Percentiles rank a stretch among this genome's conserved stretches.
phyloP scores from a whole-genome alignment of 495 filamentous ascomycete species.

The Letharia columbiana region DNA sequence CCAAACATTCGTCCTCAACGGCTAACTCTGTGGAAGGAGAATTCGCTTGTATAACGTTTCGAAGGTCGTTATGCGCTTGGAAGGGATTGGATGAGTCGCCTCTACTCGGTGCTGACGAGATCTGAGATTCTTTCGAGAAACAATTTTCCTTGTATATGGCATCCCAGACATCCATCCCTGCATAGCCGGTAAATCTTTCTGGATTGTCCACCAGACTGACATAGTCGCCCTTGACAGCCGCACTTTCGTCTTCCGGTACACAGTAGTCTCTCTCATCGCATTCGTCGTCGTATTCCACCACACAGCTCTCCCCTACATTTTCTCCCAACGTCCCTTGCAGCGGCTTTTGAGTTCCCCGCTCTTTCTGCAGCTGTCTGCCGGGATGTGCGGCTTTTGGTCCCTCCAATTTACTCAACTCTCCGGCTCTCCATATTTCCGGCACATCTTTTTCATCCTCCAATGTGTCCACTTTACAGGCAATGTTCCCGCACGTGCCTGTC shows the following conservation, averaged over 20 bases:
- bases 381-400: conserved; percentile 88
- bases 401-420: conserved; percentile 86
- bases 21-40: conserved; percentile 48
- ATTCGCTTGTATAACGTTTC: conserved; percentile 60
- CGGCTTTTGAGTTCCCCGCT: conserved; percentile 58
- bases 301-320: conserved; percentile 85
- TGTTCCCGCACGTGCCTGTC: conserved; percentile 92
- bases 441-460: conserved; percentile 93
- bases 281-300: conserved; percentile 95
- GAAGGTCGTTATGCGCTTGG: conserved; percentile 76
- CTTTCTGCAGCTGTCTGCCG: conserved; percentile 57
- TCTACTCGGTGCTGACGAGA: conserved; percentile 28
- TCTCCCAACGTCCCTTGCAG: conserved; percentile 77
- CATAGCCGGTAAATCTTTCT: conserved; percentile 90
- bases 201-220: conserved; percentile 90
- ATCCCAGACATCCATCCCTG: conserved; percentile 85
- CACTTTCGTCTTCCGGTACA: conserved; percentile 87
- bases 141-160: conserved; percentile 97
- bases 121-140: conserved; percentile 62
- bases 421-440: conserved; percentile 79
- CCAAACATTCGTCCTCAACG: conserved; percentile 82
- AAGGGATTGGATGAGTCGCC: conserved; percentile 31
- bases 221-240: conserved; percentile 84
- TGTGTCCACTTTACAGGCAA: conserved; percentile 94
- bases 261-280: conserved; percentile 97